phyloP scores from a whole-genome alignment of 805 yeast species.

The Candida lessepsii region DNA sequence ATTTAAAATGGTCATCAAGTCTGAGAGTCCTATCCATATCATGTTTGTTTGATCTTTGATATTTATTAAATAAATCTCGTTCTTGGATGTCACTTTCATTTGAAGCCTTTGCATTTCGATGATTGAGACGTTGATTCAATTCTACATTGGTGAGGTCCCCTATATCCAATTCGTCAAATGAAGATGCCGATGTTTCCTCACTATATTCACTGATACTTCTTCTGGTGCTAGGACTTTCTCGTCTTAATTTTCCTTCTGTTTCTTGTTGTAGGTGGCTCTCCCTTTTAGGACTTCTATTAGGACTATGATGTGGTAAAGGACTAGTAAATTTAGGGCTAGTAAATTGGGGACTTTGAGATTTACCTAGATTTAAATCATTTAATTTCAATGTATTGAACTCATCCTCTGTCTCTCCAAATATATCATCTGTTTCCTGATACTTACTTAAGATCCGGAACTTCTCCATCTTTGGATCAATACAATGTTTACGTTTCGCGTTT shows the following conservation, averaged over 20 bases:
- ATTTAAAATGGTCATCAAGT: slow-evolving; percentile 1
- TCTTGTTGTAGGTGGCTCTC: too few species aligned
- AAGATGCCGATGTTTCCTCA: slow-evolving; percentile 41
- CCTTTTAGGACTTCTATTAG: too few species aligned
- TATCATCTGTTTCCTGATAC: slow-evolving; percentile 23
- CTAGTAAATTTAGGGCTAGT: not conserved
- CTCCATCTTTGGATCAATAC: not conserved
- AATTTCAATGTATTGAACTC: slow-evolving; percentile 26
- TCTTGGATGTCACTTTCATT: slow-evolving; percentile 12
- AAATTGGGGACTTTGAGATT: not conserved
- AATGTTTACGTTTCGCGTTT: slow-evolving; percentile 4
- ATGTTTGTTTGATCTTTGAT: slow-evolving; percentile 1
- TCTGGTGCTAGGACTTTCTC: slow-evolving; percentile 14
- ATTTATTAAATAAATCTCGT: not conserved
- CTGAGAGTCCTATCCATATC: not conserved
- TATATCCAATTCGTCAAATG: slow-evolving; percentile 17
- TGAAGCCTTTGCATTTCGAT: not conserved
- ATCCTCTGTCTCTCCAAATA: slow-evolving; percentile 27
- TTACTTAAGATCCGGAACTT: slow-evolving; percentile 7
- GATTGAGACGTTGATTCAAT: slow-evolving; percentile 2
- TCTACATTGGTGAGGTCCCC: slow-evolving; percentile 1
- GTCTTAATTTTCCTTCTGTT: not conserved
- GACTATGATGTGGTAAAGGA: slow-evolving; percentile 5
- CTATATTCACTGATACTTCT: slow-evolving; percentile 36
- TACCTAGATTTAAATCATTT: slow-evolving; percentile 9